Evolutionary conservation across 805 yeast species (phyloP), one percentile per base, ranked within the genome.

Genomic region (Priceomyces medius): DNA sequence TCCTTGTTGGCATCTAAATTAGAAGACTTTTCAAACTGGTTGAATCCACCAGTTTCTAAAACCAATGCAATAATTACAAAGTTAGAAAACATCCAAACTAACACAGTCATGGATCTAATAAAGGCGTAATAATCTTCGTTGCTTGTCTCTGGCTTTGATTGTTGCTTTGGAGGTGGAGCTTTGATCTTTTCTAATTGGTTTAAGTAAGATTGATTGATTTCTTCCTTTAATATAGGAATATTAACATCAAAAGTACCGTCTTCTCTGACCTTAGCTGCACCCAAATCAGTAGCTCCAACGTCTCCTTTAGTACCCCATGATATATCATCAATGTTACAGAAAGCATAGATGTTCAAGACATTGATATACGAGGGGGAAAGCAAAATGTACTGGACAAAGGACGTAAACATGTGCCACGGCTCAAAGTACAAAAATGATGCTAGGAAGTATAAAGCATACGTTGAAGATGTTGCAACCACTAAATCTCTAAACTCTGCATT

Each of bases 291-390:
- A 4, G 80, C 79, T 3, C 84, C 76, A n/a, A 73, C 69, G 32
- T 80, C 77, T 31, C 86, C 86, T 58, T 81, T 81, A n/a, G 86
- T 81, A 44, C 86, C 86, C 86, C 86, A 81, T 2, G 86, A 81
- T 36, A 81, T 77, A 61, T 81, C 86, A 55, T 81, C 85, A 66
- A 81, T 79, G 60, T 81, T 81, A 66, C 85, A 81, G 57, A 81
- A 81, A 1, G 86, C 84, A 58, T 79, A 81, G 37, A 81, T 82
- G 55, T 79, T 80, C 53, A 81, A 64, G 29, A 81, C 77, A 47
- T 76, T 76, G 46, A 74, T 66, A 54, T 74, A 76, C n/a, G 76
- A 65, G 4, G 81, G 80, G 20, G 77, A 72, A 37, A 76, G 61
- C 53, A 76, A 65, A 46, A 75, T 66, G 52, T 76, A 76, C 53